A percentile compares a stretch with the other conserved stretches of the same genome.
phyloP scores from a whole-genome alignment of 2,329 filamentous ascomycete species.

The Xylaria sp. region DNA sequence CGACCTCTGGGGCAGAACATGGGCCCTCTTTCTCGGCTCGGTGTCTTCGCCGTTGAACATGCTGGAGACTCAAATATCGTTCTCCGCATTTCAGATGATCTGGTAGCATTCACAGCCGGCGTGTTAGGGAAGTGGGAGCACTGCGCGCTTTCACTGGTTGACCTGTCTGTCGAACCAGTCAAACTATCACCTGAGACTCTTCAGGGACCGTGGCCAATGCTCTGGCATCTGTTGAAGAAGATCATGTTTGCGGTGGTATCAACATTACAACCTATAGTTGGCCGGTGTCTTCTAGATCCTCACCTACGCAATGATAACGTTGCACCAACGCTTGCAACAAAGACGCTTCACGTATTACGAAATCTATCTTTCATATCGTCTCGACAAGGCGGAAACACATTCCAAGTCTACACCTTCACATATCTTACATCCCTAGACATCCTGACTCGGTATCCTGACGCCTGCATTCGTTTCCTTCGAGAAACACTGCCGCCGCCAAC shows the following conservation, averaged over 20 bases:
- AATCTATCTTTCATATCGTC: conserved; percentile 85
- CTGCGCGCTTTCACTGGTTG: conserved; percentile 78
- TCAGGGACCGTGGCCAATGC: conserved; percentile 71
- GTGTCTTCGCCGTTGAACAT: conserved; percentile 71
- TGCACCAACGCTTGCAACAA: conserved; percentile 74
- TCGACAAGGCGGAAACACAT: conserved; percentile 75
- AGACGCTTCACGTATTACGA: conserved; percentile 77
- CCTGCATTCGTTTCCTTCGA: conserved; percentile 73
- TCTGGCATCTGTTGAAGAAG: conserved; percentile 81
- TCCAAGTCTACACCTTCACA: conserved; percentile 86
- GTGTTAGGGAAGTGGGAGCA: conserved; percentile 78
- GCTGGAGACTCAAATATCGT: conserved; percentile 58
- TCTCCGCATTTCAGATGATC: conserved; percentile 65
- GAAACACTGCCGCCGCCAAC: conserved; percentile 65
- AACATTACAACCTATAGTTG: conserved; percentile 77
- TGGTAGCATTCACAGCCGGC: conserved; percentile 73
- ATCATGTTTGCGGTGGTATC: conserved; percentile 80
- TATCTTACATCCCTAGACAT: conserved; percentile 86
- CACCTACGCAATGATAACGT: conserved; percentile 55
- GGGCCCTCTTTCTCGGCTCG: conserved; percentile 72
- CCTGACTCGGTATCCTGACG: conserved; percentile 74
- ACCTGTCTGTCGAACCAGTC: conserved; percentile 71
- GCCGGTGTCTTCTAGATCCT: conserved; percentile 67
- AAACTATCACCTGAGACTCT: conserved; percentile 73
- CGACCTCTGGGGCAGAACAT: conserved; percentile 73